Conservation (phyloP, 768 basidiomycete species). For the Tylopilus balloui region DNA sequence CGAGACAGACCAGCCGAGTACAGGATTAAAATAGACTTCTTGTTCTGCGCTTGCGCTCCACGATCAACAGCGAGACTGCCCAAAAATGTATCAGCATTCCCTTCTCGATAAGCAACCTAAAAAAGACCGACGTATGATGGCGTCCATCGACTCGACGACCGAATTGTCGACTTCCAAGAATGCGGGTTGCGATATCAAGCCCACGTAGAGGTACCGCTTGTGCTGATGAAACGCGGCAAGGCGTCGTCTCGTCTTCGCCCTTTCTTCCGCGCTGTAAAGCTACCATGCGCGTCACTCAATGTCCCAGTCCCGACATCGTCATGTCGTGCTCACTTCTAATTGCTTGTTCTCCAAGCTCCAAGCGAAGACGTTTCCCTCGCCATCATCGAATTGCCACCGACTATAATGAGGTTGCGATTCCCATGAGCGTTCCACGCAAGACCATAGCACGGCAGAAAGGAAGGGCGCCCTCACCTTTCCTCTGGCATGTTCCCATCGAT, state of each 20-base stretch:
- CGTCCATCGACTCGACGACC: conserved; percentile 33
- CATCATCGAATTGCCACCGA: conserved; percentile 24
- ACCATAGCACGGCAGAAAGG: neutral
- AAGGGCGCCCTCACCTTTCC: conserved; percentile 9
- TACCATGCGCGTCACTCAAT: conserved; percentile 7
- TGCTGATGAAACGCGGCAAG: conserved; percentile 35
- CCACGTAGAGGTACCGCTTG: conserved; percentile 32
- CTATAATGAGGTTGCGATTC: conserved; percentile 4
- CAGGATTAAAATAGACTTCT: conserved; percentile 6
- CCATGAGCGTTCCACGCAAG: neutral
- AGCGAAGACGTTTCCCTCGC: conserved; percentile 19
- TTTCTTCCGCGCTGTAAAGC: conserved; percentile 29
- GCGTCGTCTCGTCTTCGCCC: conserved; percentile 22
- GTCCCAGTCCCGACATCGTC: neutral
- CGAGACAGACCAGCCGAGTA: neutral
- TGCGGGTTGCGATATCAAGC: conserved; percentile 34
- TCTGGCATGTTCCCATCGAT: conserved; percentile 13
- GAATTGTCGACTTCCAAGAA: conserved; percentile 34
- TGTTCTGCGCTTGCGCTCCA: conserved; percentile 28
- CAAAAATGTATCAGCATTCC: neutral
- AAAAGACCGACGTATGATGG: conserved; percentile 31
- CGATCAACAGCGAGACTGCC: conserved; percentile 32
- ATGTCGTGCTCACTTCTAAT: conserved; percentile 10
- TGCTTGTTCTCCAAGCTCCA: conserved; percentile 12
- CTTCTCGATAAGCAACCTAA: neutral